Evolutionary conservation across 768 basidiomycete species (phyloP), one percentile per base, ranked within the genome.

Genomic region (Clavaria fumosa): DNA sequence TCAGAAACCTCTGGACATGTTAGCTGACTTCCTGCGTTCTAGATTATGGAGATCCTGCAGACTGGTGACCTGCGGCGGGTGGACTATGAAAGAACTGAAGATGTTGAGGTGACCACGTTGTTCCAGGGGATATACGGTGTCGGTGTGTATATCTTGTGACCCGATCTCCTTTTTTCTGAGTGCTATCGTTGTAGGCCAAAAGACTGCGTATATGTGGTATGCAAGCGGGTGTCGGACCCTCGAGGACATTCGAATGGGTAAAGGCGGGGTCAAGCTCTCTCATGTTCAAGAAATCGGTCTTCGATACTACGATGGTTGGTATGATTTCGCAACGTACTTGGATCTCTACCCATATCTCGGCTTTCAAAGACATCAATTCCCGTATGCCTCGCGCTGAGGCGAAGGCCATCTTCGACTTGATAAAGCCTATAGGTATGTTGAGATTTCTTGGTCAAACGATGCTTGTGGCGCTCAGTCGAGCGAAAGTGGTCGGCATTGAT

Each of bases 121-220:
- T 90, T 93, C 49, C 69, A 70, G 38, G 80, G 82, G 5, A 78
- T 95, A 30, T 91, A 91, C 48, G 86, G 83, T 22, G 84, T 90
- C 41, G 89, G 86, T 74, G 43, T 42, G 77, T 56, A 5, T 1
- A 31, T 40, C 36, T 27, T 32, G 22, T 11, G 24, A 22, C 38
- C 5, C 12, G 27, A 9, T 20, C 3, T 43, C 42, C 17, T n/a
- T 9, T 11, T 19, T 32, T 32, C 23, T 24, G 14, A 21, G 2
- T 22, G 17, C 7, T 10, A n/a, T 19, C 31, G 5, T n/a, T 20
- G 14, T 37, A 82, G 81, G 88, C 9, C 67, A 63, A 38, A 55
- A 60, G 7, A 78, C 64, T 30, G 84, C 89, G 1, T 67, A 66
- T 42, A 58, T 71, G 47, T 86, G 89, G 76, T 89, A 78, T 51